Conservation (phyloP, 202 grass and related monocot species). For the Carex sylvatica region DNA sequence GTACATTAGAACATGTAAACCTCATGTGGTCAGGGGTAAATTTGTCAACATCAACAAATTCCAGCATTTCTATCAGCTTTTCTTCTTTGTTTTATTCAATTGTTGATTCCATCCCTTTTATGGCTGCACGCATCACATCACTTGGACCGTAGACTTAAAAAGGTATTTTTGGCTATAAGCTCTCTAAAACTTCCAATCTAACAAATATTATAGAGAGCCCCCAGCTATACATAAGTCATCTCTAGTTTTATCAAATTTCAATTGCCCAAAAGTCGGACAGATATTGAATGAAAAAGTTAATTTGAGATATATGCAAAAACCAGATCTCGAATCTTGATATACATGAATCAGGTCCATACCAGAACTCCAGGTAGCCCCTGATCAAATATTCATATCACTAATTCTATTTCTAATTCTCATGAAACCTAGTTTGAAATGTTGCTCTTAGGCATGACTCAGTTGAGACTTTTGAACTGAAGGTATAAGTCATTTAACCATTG, state of each 20-base stretch:
- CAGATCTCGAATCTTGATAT: constrained; percentile 4
- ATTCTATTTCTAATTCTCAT: background rate
- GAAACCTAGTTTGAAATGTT: constrained; percentile 9
- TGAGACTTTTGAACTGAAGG: background rate
- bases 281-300: background rate
- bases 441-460: background rate
- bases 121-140: background rate
- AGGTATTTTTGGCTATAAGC: background rate
- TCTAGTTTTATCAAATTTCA: background rate
- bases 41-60: background rate
- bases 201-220: background rate
- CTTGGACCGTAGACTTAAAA: background rate
- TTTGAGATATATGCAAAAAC: background rate
- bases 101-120: background rate
- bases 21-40: background rate
- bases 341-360: background rate
- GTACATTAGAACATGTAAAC: background rate
- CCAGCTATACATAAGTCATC: background rate
- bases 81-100: background rate
- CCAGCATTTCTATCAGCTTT: background rate
- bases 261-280: background rate
- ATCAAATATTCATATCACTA: background rate
- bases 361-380: background rate
- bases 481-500: background rate
- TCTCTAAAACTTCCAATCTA: background rate